Evolutionary conservation across 2,329 filamentous ascomycete genomes (phyloP), one percentile per base, ranked within the genome.

Genomic region (Colletotrichum euphorbiae): DNA sequence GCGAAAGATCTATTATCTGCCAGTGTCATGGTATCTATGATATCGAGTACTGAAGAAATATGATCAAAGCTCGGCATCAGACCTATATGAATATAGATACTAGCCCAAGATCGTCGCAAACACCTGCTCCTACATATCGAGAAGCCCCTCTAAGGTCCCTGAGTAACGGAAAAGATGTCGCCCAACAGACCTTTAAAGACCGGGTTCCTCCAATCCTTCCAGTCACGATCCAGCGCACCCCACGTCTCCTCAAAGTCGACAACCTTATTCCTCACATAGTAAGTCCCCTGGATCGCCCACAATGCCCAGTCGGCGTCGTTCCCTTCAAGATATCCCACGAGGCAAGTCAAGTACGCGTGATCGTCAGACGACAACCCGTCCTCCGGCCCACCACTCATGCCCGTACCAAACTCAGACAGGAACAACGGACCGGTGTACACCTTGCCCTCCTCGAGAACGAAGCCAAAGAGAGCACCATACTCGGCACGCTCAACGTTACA

Each of bases 251-350:
- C 84, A 46, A 78, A 78, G 69, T 88, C 83, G 15, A 85, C 75
- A 8, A 72, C 75, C 31, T 82, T 81, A 63, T 84, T 78, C n/a
- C 86, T 79, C 11, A 87, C 80, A 70, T 89, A 89, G 71, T 89
- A 90, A 66, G 83, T 85, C 12, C 87, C 87, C 75, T 86, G 82
- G 48, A 89, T 71, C 4, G 84, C 84, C 87, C 87, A 89, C 12
- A 87, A 78, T 1, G 83, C 82, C 87, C 87, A 89, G 69, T 89
- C 87, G 38, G 83, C 83, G 71, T 89, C 85, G 74, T 89, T 89
- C 46, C 76, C 74, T 55, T 81, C 76, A 78, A 89, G 81, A 64
- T 87, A 87, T 11, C 79, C 80, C 5, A 81, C 77, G 40, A 89
- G 72, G 71, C 87, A 90, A 9, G 77, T 76, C 51, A 87, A 79